Evolutionary conservation across 1,139 yeast genomes (phyloP), one percentile per base, ranked within the genome.

Genomic region (Suhomyces kunorum): DNA sequence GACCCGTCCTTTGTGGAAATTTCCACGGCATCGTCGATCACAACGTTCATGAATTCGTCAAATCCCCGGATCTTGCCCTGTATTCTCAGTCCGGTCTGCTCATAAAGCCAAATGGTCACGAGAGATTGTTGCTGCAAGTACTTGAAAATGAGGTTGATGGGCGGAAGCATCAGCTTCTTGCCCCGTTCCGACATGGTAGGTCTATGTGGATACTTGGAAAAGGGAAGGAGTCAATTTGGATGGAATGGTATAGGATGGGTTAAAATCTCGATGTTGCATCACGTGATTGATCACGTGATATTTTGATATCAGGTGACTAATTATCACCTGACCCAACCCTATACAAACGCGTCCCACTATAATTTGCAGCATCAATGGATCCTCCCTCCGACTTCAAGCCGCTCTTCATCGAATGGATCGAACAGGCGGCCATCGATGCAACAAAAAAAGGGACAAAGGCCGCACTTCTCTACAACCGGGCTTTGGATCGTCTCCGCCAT

Each of bases 41-140:
- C 98, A 13, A 94, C 66, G 56, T 94, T 94, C 98, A 94, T 92
- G 56, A 89, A 92, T 66, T 94, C 98, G 61, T 94, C 99, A 63
- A 94, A 92, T 1, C 99, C 99, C 53, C 80, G 72, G 35, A 92
- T 83, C 49, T 76, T 79, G 1, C 98, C 98, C 51, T 86, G 89
- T 20, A 94, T 78, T 47, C 95, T 73, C 51, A 77, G 74, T 24
- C 80, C 81, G 0, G 83, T 77, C 59, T 92, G 97, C 56, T 92
- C 98, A 53, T 75, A 89, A 18, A 90, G 71, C 97, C 97, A 90
- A 32, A 90, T 80, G 16, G 83, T 80, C 28, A 90, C 97, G 15
- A 74, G 68, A 2, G 85, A 71, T 51, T 87, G 94, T 54, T 84
- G 87, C 59, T 90, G 97, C 46, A 92, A 72, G 58, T 80, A 86